A percentile compares a stretch with the other conserved stretches of the same genome.
Evolutionary conservation across 179 eudicot genomes (phyloP).

Genomic region (Nepenthes alata): DNA sequence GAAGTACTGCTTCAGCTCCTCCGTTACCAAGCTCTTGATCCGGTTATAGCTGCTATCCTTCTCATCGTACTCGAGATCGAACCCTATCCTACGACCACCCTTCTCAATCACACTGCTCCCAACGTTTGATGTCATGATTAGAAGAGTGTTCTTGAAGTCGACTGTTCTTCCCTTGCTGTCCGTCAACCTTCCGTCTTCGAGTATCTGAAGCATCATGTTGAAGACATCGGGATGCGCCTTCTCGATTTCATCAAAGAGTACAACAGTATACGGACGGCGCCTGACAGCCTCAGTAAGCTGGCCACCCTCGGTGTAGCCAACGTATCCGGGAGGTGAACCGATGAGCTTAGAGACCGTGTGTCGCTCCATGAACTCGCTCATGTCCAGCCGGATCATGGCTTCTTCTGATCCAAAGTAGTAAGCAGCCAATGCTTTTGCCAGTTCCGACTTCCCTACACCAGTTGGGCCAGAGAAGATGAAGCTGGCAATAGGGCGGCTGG

Average conservation of each 20-base stretch:
- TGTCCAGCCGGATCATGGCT: constrained; percentile 87
- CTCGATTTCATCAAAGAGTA: constrained; percentile 88
- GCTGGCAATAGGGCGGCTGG: constrained; percentile 86
- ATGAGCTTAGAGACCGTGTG: constrained; percentile 88
- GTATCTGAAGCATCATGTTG: constrained; percentile 91
- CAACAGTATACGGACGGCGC: constrained; percentile 67
- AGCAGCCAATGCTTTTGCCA: constrained; percentile 70
- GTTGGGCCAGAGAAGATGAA: constrained; percentile 94
- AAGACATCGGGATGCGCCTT: constrained; percentile 94
- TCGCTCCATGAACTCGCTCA: constrained; percentile 97
- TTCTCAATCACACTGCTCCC: constrained; percentile 87
- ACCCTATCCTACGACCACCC: constrained; percentile 62
- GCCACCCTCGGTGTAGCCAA: constrained; percentile 85
- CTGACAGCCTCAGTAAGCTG: constrained; percentile 92
- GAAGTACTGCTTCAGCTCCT: constrained; percentile 71
- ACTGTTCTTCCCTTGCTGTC: constrained; percentile 91
- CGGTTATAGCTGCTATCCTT: constrained; percentile 54
- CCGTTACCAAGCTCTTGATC: constrained; percentile 62
- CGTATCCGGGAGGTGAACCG: constrained; percentile 95
- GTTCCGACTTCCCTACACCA: constrained; percentile 93
- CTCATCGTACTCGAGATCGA: constrained; percentile 51
- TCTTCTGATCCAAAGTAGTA: constrained; percentile 92
- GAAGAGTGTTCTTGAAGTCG: constrained; percentile 78
- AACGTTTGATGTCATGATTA: constrained; percentile 89
- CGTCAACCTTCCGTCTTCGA: constrained; percentile 84